A percentile compares a stretch with the other conserved stretches of the same genome.
phyloP scores from a whole-genome alignment of 1,284 basidiomycete genomes.

The Malassezia equina region DNA sequence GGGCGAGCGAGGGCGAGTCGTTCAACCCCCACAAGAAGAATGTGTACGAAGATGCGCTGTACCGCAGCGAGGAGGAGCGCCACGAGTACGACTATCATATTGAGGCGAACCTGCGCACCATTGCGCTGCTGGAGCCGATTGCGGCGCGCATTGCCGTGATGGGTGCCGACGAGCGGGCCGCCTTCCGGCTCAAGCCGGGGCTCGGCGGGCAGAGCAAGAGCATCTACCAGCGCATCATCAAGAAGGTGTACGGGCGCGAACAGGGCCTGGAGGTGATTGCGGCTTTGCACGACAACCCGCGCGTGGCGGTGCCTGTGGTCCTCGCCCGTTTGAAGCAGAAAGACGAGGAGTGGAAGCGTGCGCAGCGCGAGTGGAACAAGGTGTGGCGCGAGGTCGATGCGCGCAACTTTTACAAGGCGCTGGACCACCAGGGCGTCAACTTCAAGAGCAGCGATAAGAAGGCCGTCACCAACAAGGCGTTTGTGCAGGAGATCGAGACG shows the following conservation, averaged over 20 bases:
- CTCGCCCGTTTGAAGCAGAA: slow-evolving; percentile 81
- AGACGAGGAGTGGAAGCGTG: slow-evolving; percentile 92
- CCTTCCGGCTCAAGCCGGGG: slow-evolving; percentile 74
- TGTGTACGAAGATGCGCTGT: slow-evolving; percentile 85
- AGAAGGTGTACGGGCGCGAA: slow-evolving; percentile 84
- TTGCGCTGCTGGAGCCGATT: slow-evolving; percentile 82
- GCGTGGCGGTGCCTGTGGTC: slow-evolving; percentile 82
- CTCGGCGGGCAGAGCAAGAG: slow-evolving; percentile 78
- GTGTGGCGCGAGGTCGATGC: slow-evolving; percentile 95
- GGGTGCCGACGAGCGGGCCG: slow-evolving; percentile 72
- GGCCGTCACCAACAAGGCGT: slow-evolving; percentile 75
- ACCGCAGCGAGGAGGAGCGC: slow-evolving; percentile 93
- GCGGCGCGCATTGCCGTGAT: slow-evolving; percentile 76
- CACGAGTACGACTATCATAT: slow-evolving; percentile 97
- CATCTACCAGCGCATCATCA: slow-evolving; percentile 86
- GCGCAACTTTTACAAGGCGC: slow-evolving; percentile 81
- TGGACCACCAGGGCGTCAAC: slow-evolving; percentile 87
- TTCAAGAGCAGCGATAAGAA: slow-evolving; percentile 98
- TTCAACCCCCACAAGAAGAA: slow-evolving; percentile 97
- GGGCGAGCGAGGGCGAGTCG: slow-evolving; percentile 87
- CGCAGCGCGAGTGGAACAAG: slow-evolving; percentile 88
- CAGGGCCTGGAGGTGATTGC: slow-evolving; percentile 73
- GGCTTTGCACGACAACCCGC: slow-evolving; percentile 84
- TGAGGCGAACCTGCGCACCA: slow-evolving; percentile 81
- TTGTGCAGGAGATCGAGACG: slow-evolving; percentile 77